phyloP scores from a whole-genome alignment of 2,329 filamentous ascomycete genomes.

The Diaporthe capsici region DNA sequence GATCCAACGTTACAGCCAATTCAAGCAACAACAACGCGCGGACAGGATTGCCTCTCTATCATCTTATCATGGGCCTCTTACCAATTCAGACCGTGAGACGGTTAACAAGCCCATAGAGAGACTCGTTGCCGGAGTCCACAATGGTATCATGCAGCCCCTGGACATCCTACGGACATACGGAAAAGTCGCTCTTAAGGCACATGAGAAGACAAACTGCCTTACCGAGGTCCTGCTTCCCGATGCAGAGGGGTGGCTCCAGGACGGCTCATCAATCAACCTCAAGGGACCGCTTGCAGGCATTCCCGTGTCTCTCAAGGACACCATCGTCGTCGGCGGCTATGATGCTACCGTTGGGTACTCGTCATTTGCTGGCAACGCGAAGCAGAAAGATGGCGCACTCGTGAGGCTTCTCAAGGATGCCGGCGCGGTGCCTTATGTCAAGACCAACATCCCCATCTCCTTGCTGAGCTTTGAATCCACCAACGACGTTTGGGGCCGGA shows the following conservation, averaged over 20 bases:
- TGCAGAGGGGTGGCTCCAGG: constrained; percentile 79
- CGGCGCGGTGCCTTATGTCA: constrained; percentile 91
- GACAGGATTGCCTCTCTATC: constrained; percentile 77
- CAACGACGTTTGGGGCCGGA: constrained; percentile 84
- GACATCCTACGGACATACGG: constrained; percentile 88
- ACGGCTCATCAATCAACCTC: constrained; percentile 72
- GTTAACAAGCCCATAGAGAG: constrained; percentile 81
- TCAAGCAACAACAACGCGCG: constrained; percentile 84
- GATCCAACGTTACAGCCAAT: constrained; percentile 67
- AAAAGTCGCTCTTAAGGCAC: constrained; percentile 87
- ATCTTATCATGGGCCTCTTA: constrained; percentile 76
- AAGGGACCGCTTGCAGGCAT: constrained; percentile 89
- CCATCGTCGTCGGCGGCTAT: constrained; percentile 84
- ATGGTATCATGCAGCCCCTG: constrained; percentile 73
- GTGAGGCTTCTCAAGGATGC: constrained; percentile 87
- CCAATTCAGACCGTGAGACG: constrained; percentile 74
- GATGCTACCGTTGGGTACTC: constrained; percentile 88
- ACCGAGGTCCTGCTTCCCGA: constrained; percentile 88
- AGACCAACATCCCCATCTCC: constrained; percentile 91
- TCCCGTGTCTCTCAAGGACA: constrained; percentile 87
- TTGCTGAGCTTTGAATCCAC: constrained; percentile 88
- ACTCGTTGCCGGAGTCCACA: constrained; percentile 83
- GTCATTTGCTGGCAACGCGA: constrained; percentile 76
- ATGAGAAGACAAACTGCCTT: constrained; percentile 88
- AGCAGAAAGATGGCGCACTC: constrained; percentile 77